A percentile compares a stretch with the other conserved stretches of the same genome.
Conservation (phyloP, 768 basidiomycete species). For the Xerocomellus intermedius region DNA sequence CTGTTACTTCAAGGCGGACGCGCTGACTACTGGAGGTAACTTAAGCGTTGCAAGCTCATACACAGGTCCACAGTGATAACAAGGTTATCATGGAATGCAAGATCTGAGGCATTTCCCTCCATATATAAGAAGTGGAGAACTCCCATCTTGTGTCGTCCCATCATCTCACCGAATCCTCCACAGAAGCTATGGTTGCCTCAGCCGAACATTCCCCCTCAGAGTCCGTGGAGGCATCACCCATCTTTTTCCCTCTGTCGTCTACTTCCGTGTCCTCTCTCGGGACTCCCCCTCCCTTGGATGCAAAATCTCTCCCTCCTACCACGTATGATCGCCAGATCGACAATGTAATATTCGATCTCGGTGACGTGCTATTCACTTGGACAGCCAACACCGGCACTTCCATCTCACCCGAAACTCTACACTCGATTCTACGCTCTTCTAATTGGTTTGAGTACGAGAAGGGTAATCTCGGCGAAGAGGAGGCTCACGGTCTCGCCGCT, state of each 20-base stretch:
- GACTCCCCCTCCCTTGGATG: slow-evolving; percentile 1
- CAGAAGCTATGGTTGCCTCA: slow-evolving; percentile 1
- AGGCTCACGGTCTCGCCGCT: slow-evolving; percentile 6
- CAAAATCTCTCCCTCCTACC: not conserved
- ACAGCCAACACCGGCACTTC: slow-evolving; percentile 15
- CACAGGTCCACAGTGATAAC: not conserved
- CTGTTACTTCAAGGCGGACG: not conserved
- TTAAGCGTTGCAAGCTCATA: not conserved
- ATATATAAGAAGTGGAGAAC: not conserved
- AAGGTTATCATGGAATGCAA: not conserved
- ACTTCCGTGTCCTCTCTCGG: slow-evolving; percentile 2
- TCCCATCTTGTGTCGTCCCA: not conserved
- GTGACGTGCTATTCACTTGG: slow-evolving; percentile 25
- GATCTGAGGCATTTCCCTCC: too few relatives aligned
- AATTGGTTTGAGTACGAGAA: slow-evolving; percentile 26
- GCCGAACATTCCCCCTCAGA: not conserved
- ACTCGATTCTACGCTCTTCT: slow-evolving; percentile 13
- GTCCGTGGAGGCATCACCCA: not conserved
- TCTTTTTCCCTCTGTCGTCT: not conserved
- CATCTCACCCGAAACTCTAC: slow-evolving; percentile 10
- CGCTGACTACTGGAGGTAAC: not conserved
- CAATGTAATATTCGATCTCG: slow-evolving; percentile 23
- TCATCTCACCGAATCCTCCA: not conserved
- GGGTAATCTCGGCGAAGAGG: slow-evolving; percentile 13
- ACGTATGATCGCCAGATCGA: slow-evolving; percentile 16